phyloP scores from a whole-genome alignment of 495 filamentous ascomycete genomes.

The Penicillium cinerascens region DNA sequence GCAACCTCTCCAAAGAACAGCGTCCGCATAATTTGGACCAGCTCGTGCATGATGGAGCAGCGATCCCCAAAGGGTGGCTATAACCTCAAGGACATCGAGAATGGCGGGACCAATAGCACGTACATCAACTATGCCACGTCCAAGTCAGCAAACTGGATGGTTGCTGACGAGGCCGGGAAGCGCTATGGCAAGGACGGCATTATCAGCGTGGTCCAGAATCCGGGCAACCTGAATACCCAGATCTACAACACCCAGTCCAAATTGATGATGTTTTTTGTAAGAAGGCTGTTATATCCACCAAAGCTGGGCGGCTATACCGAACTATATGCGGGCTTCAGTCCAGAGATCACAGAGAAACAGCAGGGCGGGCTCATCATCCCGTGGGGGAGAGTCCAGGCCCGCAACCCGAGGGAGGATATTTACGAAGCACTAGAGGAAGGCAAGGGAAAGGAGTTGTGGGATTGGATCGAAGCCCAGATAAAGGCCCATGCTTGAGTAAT shows the following conservation, averaged over 20 bases:
- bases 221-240: slow-evolving; percentile 36
- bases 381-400: too few species aligned
- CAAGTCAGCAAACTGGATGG: slow-evolving; percentile 37
- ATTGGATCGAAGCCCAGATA: too few species aligned
- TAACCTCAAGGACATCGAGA: slow-evolving; percentile 23
- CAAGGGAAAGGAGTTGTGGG: too few species aligned
- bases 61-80: slow-evolving; percentile 18
- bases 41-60: slow-evolving; percentile 21
- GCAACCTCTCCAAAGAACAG: not conserved
- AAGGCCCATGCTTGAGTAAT: too few species aligned
- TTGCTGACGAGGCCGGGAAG: slow-evolving; percentile 30
- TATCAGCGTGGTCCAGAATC: slow-evolving; percentile 39
- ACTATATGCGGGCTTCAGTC: slow-evolving; percentile 40
- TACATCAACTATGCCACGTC: slow-evolving; percentile 34
- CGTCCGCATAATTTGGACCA: slow-evolving; percentile 33
- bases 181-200: slow-evolving; percentile 24
- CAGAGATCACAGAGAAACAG: slow-evolving; percentile 12
- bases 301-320: slow-evolving; percentile 38
- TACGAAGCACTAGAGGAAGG: too few species aligned
- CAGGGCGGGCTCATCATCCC: too few species aligned
- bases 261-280: slow-evolving; percentile 12
- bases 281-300: slow-evolving; percentile 24
- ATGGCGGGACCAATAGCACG: slow-evolving; percentile 4
- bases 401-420: too few species aligned
- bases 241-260: slow-evolving; percentile 22